Conservation (phyloP, 139 green algal genomes). For the Pseudopediastrum boryanum region DNA sequence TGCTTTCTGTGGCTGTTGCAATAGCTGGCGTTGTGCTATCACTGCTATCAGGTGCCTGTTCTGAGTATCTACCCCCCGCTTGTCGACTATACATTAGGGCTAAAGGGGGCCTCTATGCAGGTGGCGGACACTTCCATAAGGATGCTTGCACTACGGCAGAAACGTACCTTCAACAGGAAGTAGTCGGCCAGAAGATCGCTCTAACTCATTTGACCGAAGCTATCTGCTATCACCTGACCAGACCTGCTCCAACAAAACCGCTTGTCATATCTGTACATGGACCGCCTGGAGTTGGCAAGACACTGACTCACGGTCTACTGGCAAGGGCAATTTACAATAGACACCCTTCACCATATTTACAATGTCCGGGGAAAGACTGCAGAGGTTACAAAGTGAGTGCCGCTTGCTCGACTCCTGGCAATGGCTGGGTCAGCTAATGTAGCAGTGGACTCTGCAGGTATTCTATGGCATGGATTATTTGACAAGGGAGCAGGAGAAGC, state of each 20-base stretch:
- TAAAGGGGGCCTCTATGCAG: too few relatives aligned
- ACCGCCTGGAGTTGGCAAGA: slow-evolving; percentile 92
- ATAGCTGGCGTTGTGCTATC: too few relatives aligned
- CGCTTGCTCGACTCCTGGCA: neutral
- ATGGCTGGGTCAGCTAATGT: neutral
- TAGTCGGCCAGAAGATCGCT: slow-evolving; percentile 83
- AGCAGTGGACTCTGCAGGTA: slow-evolving; percentile 57
- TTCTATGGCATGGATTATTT: slow-evolving; percentile 88
- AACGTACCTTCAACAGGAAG: slow-evolving; percentile 47
- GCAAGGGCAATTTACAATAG: slow-evolving; percentile 80
- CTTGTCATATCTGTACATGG: slow-evolving; percentile 89
- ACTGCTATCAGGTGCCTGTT: too few relatives aligned
- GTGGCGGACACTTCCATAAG: slow-evolving; percentile 50
- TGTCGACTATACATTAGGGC: too few relatives aligned
- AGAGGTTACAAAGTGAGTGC: slow-evolving; percentile 72
- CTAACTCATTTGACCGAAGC: slow-evolving; percentile 65
- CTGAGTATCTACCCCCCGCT: too few relatives aligned
- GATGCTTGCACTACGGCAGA: slow-evolving; percentile 70
- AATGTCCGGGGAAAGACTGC: slow-evolving; percentile 72
- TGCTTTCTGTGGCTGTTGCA: too few relatives aligned
- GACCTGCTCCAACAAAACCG: slow-evolving; percentile 57
- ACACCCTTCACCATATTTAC: neutral
- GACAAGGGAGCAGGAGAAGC: slow-evolving; percentile 48
- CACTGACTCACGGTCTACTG: slow-evolving; percentile 73
- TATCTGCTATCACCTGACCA: slow-evolving; percentile 80